These are phyloP conservation scores for Pseudogymnoascus pannorum DNA, from an alignment of 2,329 filamentous ascomycete species.

Conservation along the genomic window DNA sequence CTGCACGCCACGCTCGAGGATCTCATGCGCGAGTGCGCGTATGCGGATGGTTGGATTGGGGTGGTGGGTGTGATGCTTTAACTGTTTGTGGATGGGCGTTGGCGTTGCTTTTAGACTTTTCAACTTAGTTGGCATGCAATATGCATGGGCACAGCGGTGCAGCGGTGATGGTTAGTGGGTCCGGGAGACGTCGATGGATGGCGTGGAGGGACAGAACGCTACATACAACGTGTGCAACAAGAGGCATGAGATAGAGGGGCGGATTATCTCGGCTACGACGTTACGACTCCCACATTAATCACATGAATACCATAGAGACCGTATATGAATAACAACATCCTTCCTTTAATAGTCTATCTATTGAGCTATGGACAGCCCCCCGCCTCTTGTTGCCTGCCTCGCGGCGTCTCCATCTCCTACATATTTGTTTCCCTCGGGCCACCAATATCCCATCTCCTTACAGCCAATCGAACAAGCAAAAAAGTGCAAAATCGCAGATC, in stretches of 20 bases:
- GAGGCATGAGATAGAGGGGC: neutral
- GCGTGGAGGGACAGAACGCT: neutral
- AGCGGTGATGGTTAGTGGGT: neutral
- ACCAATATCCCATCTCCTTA: neutral
- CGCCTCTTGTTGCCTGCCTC: neutral
- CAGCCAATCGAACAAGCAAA: neutral
- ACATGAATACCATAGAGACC: neutral
- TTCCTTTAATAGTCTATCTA: neutral
- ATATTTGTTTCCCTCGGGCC: neutral
- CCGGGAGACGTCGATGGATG: neutral
- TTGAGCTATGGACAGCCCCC: neutral
- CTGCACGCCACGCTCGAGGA: slow-evolving; percentile 76
- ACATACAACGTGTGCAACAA: neutral
- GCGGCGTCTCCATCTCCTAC: neutral
- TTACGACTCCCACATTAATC: neutral
- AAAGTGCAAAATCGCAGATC: neutral
- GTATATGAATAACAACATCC: neutral
- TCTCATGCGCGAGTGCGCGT: slow-evolving; percentile 72
- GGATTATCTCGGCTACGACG: neutral
- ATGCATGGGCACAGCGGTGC: neutral
- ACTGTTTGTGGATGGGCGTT: neutral
- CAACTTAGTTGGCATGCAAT: neutral
- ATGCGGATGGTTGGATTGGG: slow-evolving; percentile 88
- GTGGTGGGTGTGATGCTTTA: slow-evolving; percentile 67
- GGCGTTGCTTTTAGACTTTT: neutral